Base-by-base conservation (phyloP, 768 basidiomycete genomes). In the Podaxis sp. region DNA sequence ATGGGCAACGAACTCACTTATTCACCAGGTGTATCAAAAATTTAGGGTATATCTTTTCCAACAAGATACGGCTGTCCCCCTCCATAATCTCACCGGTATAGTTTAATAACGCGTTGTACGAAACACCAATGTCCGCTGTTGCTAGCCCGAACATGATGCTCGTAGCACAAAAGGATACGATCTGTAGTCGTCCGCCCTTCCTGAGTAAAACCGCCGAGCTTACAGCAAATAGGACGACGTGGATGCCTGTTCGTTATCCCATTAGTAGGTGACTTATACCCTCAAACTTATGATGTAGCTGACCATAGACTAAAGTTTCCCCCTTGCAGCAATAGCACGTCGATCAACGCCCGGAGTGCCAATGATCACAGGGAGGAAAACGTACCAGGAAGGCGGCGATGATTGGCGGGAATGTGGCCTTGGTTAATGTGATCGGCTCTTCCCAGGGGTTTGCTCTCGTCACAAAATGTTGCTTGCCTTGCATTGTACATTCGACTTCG, bases 1-100 rank as follows among this genome's bases (percentile, higher is more conserved):
- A 25, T 37, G 9, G 50, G 12, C 9, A 12, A 57, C 43, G 27
- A 7, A 67, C 76, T 63, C 61, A 78, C 77, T 74, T 77, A 59
- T 78, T 79, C 24, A 75, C 73, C 6, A 77, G 70, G 64, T 74
- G 76, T 15, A 79, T 66, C 49, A 73, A 68, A 36, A 73, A 76
- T 55, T 77, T 77, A 0, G 76, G 73, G 25, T 71, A 68, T 27
- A 74, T 38, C 29, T 67, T 61, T 29, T 56, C 55, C 41, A 70
- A 66, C 12, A 60, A 57, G 4, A 69, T 40, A 2, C 27, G 9
- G 25, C 27, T 53, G 8, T 55, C 47, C 17, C 70, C 70, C 5
- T 46, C 64, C 47, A 73, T 41, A 27, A 71, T 54, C 47, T 67
- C 67, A 2, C 50, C 61, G 13, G 27, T 41, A 22, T 17, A 38